phyloP scores from a whole-genome alignment of 257 asterid species.

The Linderniella brevidens region DNA sequence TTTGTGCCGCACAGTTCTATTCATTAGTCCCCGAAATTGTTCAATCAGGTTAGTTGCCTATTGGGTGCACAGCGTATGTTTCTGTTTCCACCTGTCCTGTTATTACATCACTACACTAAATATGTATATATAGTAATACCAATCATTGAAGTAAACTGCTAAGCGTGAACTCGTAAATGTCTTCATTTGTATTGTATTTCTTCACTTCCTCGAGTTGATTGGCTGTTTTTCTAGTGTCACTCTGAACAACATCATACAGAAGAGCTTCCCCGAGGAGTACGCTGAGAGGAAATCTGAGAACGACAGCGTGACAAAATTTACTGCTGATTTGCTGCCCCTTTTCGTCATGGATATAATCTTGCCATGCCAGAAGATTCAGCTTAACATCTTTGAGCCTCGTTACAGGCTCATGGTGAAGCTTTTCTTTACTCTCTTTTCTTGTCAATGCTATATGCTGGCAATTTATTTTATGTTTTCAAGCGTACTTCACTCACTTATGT shows the following conservation, averaged over 20 bases:
- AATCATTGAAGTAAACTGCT: slow-evolving; percentile 1
- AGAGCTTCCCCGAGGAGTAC: slow-evolving; percentile 80
- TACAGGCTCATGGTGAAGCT: slow-evolving; percentile 90
- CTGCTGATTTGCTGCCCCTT: slow-evolving; percentile 80
- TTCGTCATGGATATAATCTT: slow-evolving; percentile 93
- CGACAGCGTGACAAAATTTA: slow-evolving; percentile 45
- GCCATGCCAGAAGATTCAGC: slow-evolving; percentile 92
- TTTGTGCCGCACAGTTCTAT: slow-evolving; percentile 81
- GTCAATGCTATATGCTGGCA: neutral
- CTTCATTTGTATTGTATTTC: neutral
- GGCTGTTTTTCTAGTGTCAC: slow-evolving; percentile 53
- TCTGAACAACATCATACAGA: slow-evolving; percentile 78
- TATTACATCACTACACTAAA: no score
- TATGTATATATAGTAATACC: neutral
- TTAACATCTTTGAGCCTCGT: slow-evolving; percentile 96
- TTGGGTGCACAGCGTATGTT: neutral
- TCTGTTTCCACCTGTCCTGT: no score
- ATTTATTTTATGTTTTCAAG: no score
- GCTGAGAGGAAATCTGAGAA: slow-evolving; percentile 77
- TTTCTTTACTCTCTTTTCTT: neutral
- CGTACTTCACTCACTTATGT: no score
- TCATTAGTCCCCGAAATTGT: slow-evolving; percentile 67
- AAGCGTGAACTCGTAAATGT: neutral
- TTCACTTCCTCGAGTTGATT: no score
- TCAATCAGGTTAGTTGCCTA: slow-evolving; percentile 57